Conservation (phyloP, 2,329 filamentous ascomycete genomes). For the Orbilia quercus region DNA sequence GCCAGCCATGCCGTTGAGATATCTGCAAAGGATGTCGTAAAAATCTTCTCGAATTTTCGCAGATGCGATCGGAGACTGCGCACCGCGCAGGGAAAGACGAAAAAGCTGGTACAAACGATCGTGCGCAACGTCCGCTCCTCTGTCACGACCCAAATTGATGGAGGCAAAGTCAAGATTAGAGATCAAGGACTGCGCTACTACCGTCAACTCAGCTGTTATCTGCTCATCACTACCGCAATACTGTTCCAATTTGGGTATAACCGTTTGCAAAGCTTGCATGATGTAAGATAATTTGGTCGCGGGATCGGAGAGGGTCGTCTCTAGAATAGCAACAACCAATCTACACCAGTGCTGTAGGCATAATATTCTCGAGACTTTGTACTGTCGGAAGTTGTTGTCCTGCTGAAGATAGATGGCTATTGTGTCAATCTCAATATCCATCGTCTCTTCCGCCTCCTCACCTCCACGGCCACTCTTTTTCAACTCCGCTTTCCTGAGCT, state of each 20-base stretch:
- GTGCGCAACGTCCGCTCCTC: constrained; percentile 77
- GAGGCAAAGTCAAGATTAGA: constrained; percentile 63
- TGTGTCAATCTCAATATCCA: constrained; percentile 71
- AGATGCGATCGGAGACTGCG: constrained; percentile 77
- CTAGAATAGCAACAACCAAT: constrained; percentile 82
- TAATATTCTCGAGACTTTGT: constrained; percentile 68
- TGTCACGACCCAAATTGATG: constrained; percentile 63
- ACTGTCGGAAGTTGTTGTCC: constrained; percentile 65
- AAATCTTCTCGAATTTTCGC: constrained; percentile 81
- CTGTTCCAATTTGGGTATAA: constrained; percentile 85
- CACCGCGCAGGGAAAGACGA: constrained; percentile 82
- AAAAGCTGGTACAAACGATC: constrained; percentile 93
- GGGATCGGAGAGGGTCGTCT: constrained; percentile 81
- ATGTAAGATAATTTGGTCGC: constrained; percentile 80
- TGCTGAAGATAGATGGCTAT: constrained; percentile 72
- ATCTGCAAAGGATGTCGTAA: constrained; percentile 91
- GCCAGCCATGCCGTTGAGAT: constrained; percentile 75
- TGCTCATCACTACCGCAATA: constrained; percentile 75
- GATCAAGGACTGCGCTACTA: constrained; percentile 60
- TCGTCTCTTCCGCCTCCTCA: constrained; percentile 64
- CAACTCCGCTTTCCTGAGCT: constrained; percentile 75
- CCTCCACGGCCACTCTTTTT: constrained; percentile 67
- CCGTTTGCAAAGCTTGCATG: constrained; percentile 84
- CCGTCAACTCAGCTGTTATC: constrained; percentile 65
- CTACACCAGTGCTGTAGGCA: constrained; percentile 87